Conservation (phyloP, 805 yeast genomes). For the Kodamaea nitidulidarum region DNA sequence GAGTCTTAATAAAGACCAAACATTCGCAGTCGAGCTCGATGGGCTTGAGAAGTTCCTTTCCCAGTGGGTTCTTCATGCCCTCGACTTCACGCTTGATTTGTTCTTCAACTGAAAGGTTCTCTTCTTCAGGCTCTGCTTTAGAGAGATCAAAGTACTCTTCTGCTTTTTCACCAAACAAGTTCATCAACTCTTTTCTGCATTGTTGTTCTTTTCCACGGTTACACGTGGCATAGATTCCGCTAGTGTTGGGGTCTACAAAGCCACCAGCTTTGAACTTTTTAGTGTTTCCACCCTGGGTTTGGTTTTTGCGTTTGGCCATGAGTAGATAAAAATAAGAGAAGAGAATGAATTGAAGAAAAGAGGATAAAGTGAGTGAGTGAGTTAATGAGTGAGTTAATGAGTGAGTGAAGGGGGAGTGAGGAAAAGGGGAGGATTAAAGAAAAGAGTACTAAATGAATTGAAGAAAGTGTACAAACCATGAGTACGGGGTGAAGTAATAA, state of each 20-base stretch:
- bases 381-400: too few species aligned
- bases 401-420: too few species aligned
- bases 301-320: slow-evolving; percentile 31
- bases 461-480: too few species aligned
- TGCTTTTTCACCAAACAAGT: slow-evolving; percentile 45
- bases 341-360: not conserved
- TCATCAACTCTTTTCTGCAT: slow-evolving; percentile 69
- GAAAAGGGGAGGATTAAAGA: too few species aligned
- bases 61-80: slow-evolving; percentile 49
- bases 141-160: slow-evolving; percentile 29
- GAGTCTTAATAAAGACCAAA: slow-evolving; percentile 77
- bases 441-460: too few species aligned
- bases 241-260: slow-evolving; percentile 74
- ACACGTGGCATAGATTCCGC: slow-evolving; percentile 90
- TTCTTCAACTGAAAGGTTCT: slow-evolving; percentile 65
- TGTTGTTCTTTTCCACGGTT: slow-evolving; percentile 72
- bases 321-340: not conserved
- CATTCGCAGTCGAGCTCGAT: slow-evolving; percentile 75
- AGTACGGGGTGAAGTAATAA: too few species aligned
- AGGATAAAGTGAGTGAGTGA: too few species aligned
- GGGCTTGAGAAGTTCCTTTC: slow-evolving; percentile 48
- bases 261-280: slow-evolving; percentile 47
- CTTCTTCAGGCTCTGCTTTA: slow-evolving; percentile 23
- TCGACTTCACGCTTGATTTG: slow-evolving; percentile 68
- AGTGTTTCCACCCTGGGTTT: slow-evolving; percentile 18